Base-by-base conservation (phyloP, 768 basidiomycete genomes). In the Cubamyces lactineus region DNA sequence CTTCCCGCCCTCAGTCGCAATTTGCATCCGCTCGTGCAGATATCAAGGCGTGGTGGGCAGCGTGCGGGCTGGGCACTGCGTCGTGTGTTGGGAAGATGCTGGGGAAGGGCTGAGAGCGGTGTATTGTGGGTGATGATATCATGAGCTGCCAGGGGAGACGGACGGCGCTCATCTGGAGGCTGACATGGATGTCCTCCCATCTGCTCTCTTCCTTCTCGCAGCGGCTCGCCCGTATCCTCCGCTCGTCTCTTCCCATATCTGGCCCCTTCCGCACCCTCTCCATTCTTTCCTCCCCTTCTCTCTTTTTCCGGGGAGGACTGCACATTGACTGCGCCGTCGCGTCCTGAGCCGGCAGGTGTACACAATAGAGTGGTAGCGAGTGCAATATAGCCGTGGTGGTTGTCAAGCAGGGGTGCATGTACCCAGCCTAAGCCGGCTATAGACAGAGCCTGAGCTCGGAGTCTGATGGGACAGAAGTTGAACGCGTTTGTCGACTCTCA, bases 111-210 rank as follows among this genome's bases (percentile, higher is more conserved):
- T 42, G 41, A 11, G 24, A 17, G 26, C 23, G 23, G 23, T 26
- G 16, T n/a, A 41, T 56, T 55, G 47, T 43, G 12, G 19, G 50
- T 62, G 55, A 62, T 62, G 61, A 62, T 52, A 62, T 62, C 61
- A 62, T 42, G 30, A 28, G 15, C 42, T 42, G 50, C 61, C 52
- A 54, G 59, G 52, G 59, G 30, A 17, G 23, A 42, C 1, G 42
- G 19, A 41, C 41, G 50, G 59, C 43, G 59, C 59, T 24, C 43
- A 60, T 48, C 30, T 52, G 39, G 8, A 23, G 13, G 56, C 42
- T 21, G 57, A 30, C 40, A 23, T 30, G 28, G 19, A 39, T 16
- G 6, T 50, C 21, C 47, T 19, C 34, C 17, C 54, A 21, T 30
- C 17, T 47, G 28, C 28, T 28, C 4, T 43, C 57, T 26, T 41